Evolutionary conservation across 768 basidiomycete species (phyloP), one percentile per base, ranked within the genome.

Genomic region (Boletus subcaerulescens): DNA sequence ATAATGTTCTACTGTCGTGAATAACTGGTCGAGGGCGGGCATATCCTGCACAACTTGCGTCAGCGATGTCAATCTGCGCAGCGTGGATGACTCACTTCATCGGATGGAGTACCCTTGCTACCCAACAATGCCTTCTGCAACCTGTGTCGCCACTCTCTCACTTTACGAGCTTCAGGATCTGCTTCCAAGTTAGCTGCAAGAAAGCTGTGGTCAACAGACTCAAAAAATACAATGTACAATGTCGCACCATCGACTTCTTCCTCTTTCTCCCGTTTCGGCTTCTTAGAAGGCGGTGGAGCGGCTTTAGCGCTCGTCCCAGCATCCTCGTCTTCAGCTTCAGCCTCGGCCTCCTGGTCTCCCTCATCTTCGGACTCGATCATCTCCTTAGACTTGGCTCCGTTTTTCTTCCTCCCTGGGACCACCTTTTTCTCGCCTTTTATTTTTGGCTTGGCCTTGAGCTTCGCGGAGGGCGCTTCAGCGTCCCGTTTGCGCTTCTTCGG

Each of bases 111-210:
- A 7, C 74, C 73, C 71, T 86, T 86, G 60, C 74, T 80, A 60
- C 85, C 84, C 49, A 95, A 67, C 75, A 93, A 89, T 0, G 84
- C 89, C 70, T 93, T 89, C 73, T 98, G 94, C 3, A 97, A 80
- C 70, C 84, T 89, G 70, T 96, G 93, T 60, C 95, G 79, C 93
- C 94, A 96, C 54, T 91, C 89, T 65, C 89, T 86, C 62, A 95
- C 92, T 69, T 87, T 86, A 51, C 75, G 64, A 22, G 84, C 87
- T 57, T 88, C 86, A 2, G 78, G 79, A 68, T 89, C 85, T 46
- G 69, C 74, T 40, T 74, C 71, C 50, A 84, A 58, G 48, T 76
- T 76, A 53, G 76, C 77, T 77, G 47, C 22, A 45, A 45, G 15
- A 6, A 32, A 48, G 35, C 2, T 12, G 32, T 44, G 39, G 54